Base-by-base conservation (phyloP, 441 rosid species). In the Arabidopsis lyrata region DNA sequence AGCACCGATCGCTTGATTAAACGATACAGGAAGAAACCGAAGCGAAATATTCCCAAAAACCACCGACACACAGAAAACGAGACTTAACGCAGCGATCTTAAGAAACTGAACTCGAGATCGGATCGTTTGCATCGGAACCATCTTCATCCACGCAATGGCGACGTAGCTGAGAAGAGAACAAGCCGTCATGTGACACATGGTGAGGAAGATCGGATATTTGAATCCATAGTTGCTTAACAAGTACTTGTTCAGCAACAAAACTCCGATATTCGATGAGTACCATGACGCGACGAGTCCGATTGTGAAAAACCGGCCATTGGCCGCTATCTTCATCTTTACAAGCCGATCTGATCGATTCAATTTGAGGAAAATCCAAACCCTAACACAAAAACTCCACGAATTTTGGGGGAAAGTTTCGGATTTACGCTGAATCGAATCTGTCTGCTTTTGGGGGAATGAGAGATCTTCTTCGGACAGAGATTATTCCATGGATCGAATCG, bases 171-270 rank as follows among this genome's bases (percentile, higher is more conserved):
- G 82, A 79, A 93, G 76, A 24, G 93, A 87, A 74, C 98, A 93
- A 13, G 97, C 92, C 10, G 94, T 87, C 98, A 91, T 93, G 84
- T 93, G 98, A 58, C 98, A 93, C 96, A 93, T 91, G 59, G 97
- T 93, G 64, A 93, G 81, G 79, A 91, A 91, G 80, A 93, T 90
- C 70, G 97, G 97, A 74, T 89, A 89, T 86, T 83, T 91, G 86
- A 93, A 93, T 7, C 97, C 98, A 14, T 91, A 91, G 74, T 89
- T 91, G 83, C 91, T 87, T n/a, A 93, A 79, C 68, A 91, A 77
- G 79, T 88, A 93, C 85, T 93, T 91, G 88, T 91, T 93, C 7
- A 93, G 86, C 63, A 93, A 66, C 74, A 93, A 58, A 1, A 93
- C 98, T 27, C 98, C 98, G 56, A 93, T 91, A 79, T 93, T 93